A percentile compares a stretch with the other conserved stretches of the same genome.
These are phyloP conservation scores for Yamadazyma paraphyllophila DNA, from an alignment of 805 yeast species.

Conservation along the genomic window DNA sequence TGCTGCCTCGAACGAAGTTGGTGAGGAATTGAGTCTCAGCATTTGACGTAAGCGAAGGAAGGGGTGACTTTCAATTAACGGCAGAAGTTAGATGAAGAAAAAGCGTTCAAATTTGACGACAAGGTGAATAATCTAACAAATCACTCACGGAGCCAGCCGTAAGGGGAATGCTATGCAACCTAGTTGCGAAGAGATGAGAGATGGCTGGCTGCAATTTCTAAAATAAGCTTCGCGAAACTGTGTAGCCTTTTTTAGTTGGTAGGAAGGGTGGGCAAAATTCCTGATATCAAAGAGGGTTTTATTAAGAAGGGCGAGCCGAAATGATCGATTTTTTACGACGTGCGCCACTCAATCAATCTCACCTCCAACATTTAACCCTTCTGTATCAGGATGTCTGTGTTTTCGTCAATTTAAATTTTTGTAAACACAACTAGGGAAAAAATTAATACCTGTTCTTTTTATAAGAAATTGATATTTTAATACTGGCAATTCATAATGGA, in stretches of 20 bases:
- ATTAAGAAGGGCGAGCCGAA: too few relatives aligned
- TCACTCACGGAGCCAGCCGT: background rate
- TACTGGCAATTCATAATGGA: constrained; percentile 38
- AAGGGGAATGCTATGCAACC: background rate
- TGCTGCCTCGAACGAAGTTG: constrained; percentile 13
- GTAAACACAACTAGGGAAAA: constrained; percentile 7
- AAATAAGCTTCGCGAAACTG: background rate
- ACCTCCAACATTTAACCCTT: background rate
- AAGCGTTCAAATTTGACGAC: background rate
- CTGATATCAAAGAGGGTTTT: background rate
- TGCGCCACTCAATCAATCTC: background rate
- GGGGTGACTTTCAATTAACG: background rate
- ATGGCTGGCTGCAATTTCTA: constrained; percentile 14
- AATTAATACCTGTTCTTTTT: constrained; percentile 10
- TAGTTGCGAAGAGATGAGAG: background rate
- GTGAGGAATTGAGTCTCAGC: constrained; percentile 7
- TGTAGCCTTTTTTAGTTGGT: too few relatives aligned
- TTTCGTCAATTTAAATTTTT: constrained; percentile 11
- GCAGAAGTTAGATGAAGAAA: background rate
- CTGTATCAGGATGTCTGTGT: constrained; percentile 7
- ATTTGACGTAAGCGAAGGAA: background rate
- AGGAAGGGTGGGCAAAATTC: too few relatives aligned
- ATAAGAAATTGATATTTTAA: background rate
- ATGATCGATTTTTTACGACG: too few relatives aligned
- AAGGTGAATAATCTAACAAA: background rate